Evolutionary conservation across 2,329 filamentous ascomycete genomes (phyloP), one percentile per base, ranked within the genome.

Genomic region (Colletotrichum tropicicola): DNA sequence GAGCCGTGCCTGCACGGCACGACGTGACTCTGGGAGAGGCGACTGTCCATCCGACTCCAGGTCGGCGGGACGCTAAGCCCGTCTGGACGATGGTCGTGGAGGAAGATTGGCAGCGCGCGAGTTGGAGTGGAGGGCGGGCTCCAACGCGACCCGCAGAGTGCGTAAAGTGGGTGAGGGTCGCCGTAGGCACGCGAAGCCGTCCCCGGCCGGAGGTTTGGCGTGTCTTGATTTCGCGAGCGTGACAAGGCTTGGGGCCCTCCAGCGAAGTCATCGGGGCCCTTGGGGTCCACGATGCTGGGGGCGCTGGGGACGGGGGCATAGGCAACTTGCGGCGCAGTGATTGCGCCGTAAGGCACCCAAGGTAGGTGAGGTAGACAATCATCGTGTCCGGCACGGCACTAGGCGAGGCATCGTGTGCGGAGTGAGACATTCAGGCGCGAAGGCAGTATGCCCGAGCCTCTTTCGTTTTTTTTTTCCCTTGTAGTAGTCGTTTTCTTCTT

Each of bases 121-220:
- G 43, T 43, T 30, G 30, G 48, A 45, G 57, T 61, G 57, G 57
- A 61, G 35, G 43, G 57, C 57, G 15, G 57, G 19, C 49, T 61
- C 37, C 44, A 62, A n/a, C 41, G 51, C 35, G 51, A 62, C 51
- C 62, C 62, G 51, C 62, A 53, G 53, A 62, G 57, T 56, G 58
- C 62, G 62, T 62, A 62, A 56, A 56, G 61, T 61, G 61, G 62
- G 49, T 62, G 62, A 60, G 47, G 45, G n/a, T n/a, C n/a, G n/a
- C n/a, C n/a, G n/a, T n/a, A n/a, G 49, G 43, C 48, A 28, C 17
- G 30, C 17, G 9, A 53, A 47, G 59, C 43, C 48, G 60, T 59
- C 55, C n/a, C 19, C 60, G 47, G 60, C 47, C 47, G 43, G 28
- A 45, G 48, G 27, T 32, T 48, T 53, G 56, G 62, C 58, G 23